Evolutionary conservation across 2,329 filamentous ascomycete genomes (phyloP).

Genomic region (Pestalotiopsis sp.): DNA sequence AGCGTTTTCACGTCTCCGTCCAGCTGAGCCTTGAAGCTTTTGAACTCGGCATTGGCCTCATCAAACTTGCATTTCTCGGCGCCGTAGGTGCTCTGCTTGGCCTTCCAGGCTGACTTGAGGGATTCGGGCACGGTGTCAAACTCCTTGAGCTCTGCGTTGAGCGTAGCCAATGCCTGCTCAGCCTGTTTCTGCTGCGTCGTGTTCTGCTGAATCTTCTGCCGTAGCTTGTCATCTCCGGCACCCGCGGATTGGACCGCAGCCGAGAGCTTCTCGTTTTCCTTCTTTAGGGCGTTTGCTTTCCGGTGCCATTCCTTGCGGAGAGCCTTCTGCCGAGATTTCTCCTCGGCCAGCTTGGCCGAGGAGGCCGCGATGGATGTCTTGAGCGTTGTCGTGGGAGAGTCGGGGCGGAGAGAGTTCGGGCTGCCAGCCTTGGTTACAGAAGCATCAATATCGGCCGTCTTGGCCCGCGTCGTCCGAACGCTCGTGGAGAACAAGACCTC

Average conservation of each 20-base stretch:
- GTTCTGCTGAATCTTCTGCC: conserved; percentile 76
- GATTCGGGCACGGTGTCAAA: conserved; percentile 67
- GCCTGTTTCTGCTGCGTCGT: conserved; percentile 72
- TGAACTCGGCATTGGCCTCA: conserved; percentile 54
- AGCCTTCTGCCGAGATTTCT: conserved; percentile 69
- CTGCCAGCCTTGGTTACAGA: conserved; percentile 40
- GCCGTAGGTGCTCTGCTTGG: conserved; percentile 54
- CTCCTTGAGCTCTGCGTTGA: conserved; percentile 64
- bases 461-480: conserved; percentile 65
- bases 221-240: conserved; percentile 75
- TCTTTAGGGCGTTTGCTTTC: conserved; percentile 67
- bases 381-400: conserved; percentile 76
- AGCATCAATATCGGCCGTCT: conserved; percentile 40
- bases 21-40: conserved; percentile 61
- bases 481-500: conserved; percentile 72
- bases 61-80: conserved; percentile 64
- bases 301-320: conserved; percentile 76
- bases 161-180: conserved; percentile 56
- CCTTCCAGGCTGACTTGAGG: conserved; percentile 59
- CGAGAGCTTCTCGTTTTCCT: conserved; percentile 73
- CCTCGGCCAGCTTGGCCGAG: conserved; percentile 71
- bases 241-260: conserved; percentile 69
- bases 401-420: conserved; percentile 69
- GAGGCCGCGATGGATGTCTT: conserved; percentile 75
- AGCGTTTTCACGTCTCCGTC: conserved; percentile 66